Evolutionary conservation across 1,139 yeast species (phyloP), one percentile per base, ranked within the genome.

Genomic region (Geotrichum citri-aurantii): DNA sequence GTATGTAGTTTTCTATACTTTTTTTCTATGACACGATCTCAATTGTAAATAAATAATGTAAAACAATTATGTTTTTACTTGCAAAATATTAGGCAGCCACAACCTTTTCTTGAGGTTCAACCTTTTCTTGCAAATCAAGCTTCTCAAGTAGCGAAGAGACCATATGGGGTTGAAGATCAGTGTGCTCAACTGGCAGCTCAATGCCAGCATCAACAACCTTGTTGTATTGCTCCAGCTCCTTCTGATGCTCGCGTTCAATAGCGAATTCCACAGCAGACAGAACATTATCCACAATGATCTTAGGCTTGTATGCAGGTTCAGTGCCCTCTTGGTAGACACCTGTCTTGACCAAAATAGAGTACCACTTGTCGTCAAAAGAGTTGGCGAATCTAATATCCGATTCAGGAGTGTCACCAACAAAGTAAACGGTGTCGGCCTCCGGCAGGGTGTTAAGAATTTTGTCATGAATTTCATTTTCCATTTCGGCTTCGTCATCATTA

Each of bases 351-450:
- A 88, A 78, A 61, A 88, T 88, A 23, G 95, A 87, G 71, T 80
- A 84, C 96, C 96, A 88, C 49, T 89, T 83, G 61, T 81, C 81
- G 70, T 88, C 95, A 72, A 87, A 93, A 24, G 91, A 83, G 74
- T 88, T 88, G 57, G 95, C 95, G 74, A 88, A 88, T 69, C 95
- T 79, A 64, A 88, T 88, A 73, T 88, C 96, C 3, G 92, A 85
- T 72, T 88, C 95, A 17, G 96, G 96, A n/a, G 95, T 88, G 71
- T 88, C 96, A 65, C 96, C 96, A 54, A 88, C 95, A 75, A 88
- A 88, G 72, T 88, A 88, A 21, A 88, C 95, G 0, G 93, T 86
- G 5, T 90, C 85, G 1, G 93, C 91, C 12, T 92, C 91, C 12
- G 95, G 95, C 63, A 87, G 76, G 63, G 85, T 61, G 37, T 66